Evolutionary conservation across 176 grass and related monocot species (phyloP).

Genomic region (Aechmea fasciata): DNA sequence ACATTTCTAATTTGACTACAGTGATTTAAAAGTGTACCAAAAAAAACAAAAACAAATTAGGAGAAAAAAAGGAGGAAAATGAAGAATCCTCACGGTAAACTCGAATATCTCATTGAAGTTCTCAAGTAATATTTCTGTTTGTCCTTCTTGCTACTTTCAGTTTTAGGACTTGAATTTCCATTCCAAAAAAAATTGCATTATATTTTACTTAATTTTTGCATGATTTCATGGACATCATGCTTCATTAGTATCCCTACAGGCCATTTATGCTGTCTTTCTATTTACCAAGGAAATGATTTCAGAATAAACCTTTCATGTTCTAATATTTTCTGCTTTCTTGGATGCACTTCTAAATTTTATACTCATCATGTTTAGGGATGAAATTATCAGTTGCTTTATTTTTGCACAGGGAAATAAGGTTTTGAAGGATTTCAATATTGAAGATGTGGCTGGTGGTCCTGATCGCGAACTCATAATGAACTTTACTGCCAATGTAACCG

Average conservation of each 20-base stretch:
- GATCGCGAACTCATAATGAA: slow-evolving; percentile 26
- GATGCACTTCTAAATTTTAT: neutral
- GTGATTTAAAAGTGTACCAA: too few species aligned
- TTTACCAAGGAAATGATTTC: neutral
- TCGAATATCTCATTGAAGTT: too few species aligned
- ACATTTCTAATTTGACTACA: too few species aligned
- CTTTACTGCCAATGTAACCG: slow-evolving; percentile 38
- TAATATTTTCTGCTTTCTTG: neutral
- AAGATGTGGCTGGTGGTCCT: slow-evolving; percentile 43
- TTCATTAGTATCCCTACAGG: neutral
- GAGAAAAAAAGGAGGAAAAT: too few species aligned
- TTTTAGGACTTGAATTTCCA: neutral
- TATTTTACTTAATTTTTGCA: neutral
- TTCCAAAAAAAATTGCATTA: neutral
- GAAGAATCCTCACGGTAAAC: too few species aligned
- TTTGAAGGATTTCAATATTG: slow-evolving; percentile 73
- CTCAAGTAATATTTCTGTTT: slow-evolving; percentile 4
- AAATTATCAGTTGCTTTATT: neutral
- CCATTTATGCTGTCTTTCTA: neutral
- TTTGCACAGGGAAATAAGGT: slow-evolving; percentile 50
- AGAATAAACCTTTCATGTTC: neutral
- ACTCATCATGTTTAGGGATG: neutral
- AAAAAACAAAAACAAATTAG: too few species aligned
- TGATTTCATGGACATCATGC: neutral
- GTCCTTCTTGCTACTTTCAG: neutral